Conservation (phyloP, 169 alveolate genomes). For the Eimeria necatrix region DNA sequence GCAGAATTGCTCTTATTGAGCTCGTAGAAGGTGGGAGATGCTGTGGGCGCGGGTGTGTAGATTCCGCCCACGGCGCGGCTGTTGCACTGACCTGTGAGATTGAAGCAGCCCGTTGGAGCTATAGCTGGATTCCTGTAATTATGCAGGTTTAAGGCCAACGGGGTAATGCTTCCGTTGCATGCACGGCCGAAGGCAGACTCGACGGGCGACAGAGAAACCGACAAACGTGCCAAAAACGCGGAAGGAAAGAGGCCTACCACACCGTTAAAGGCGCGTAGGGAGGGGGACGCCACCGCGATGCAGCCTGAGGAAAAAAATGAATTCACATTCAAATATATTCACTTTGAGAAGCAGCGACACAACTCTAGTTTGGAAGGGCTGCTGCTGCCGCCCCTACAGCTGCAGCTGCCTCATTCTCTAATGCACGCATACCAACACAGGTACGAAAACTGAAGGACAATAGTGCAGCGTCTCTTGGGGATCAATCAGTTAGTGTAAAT, state of each 20-base stretch:
- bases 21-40: neutral
- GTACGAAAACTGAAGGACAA: neutral
- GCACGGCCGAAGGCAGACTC: neutral
- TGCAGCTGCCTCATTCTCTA: no score
- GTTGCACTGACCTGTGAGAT: neutral
- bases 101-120: neutral
- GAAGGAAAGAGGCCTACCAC: conserved; percentile 8
- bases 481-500: neutral
- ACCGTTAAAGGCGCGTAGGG: neutral
- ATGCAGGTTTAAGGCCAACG: conserved; percentile 7
- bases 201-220: neutral
- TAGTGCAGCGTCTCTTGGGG: neutral
- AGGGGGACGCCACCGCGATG: conserved; percentile 11
- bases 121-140: neutral
- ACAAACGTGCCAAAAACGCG: neutral
- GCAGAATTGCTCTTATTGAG: no score
- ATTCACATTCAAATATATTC: neutral
- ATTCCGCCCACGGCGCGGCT: neutral
- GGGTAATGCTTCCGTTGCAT: neutral
- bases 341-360: no score
- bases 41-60: neutral
- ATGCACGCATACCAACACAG: neutral
- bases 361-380: no score
- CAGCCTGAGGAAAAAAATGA: neutral
- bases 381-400: no score